A percentile compares a stretch with the other conserved stretches of the same genome.
Evolutionary conservation across 345 rosid genomes (phyloP).

Genomic region (Geranium rotundifolium): DNA sequence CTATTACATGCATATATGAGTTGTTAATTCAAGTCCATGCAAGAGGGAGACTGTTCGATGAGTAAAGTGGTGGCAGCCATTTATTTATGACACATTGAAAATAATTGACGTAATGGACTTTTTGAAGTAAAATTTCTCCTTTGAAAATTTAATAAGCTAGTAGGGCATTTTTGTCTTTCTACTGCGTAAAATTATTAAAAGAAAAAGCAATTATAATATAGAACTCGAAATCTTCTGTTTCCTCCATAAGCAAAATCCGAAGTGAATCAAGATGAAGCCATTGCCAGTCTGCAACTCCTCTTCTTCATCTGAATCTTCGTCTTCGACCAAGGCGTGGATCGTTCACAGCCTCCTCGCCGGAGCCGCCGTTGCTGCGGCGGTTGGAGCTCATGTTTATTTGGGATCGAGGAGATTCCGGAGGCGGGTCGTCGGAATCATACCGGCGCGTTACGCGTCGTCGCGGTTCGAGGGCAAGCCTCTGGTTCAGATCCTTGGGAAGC

Average conservation of each 20-base stretch:
- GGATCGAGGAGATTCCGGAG: slow-evolving; percentile 47
- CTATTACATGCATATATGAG: too few relatives aligned
- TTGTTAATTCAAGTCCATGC: too few relatives aligned
- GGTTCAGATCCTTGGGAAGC: slow-evolving; percentile 75
- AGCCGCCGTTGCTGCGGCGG: slow-evolving; percentile 52
- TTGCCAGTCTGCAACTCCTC: slow-evolving; percentile 24
- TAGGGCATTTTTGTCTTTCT: too few relatives aligned
- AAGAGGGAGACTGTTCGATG: too few relatives aligned
- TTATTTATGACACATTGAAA: too few relatives aligned
- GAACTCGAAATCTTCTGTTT: too few relatives aligned
- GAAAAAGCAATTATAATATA: too few relatives aligned
- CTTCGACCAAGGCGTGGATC: slow-evolving; percentile 50
- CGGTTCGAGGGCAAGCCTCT: slow-evolving; percentile 90
- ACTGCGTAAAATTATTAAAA: too few relatives aligned
- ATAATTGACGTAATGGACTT: too few relatives aligned
- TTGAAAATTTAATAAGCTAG: too few relatives aligned
- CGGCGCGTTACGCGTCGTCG: slow-evolving; percentile 89
- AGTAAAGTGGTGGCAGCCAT: too few relatives aligned
- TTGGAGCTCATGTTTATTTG: slow-evolving; percentile 55
- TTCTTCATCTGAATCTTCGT: slow-evolving; percentile 22
- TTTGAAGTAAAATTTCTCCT: too few relatives aligned
- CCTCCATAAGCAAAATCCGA: background rate
- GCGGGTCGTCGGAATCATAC: slow-evolving; percentile 89
- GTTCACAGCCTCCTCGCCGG: slow-evolving; percentile 59
- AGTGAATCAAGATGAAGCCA: slow-evolving; percentile 6